Evolutionary conservation across 805 yeast genomes (phyloP).

Genomic region (Suhomyces sp.): DNA sequence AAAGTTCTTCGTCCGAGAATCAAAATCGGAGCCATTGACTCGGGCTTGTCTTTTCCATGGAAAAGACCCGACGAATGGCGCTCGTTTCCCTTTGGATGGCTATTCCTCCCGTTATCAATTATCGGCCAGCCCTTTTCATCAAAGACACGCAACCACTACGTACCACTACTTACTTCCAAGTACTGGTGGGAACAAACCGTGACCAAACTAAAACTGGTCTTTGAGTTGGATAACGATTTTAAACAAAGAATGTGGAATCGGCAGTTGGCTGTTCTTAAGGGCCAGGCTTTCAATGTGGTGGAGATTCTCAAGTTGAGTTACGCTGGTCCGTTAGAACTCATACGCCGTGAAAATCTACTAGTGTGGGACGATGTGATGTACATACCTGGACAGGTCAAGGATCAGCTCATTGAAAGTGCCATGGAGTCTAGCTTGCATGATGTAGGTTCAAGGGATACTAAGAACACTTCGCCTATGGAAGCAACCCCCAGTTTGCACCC

Average conservation of each 20-base stretch:
- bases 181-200: conserved; percentile 71
- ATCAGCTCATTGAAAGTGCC: conserved; percentile 38
- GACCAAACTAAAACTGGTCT: conserved; percentile 44
- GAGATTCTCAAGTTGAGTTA: conserved; percentile 55
- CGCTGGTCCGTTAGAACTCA: conserved; percentile 68
- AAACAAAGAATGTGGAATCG: conserved; percentile 63
- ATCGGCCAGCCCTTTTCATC: conserved; percentile 67
- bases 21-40: conserved; percentile 69
- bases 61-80: conserved; percentile 82
- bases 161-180: conserved; percentile 56
- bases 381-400: conserved; percentile 40
- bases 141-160: conserved; percentile 52
- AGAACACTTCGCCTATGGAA: not conserved
- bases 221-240: conserved; percentile 58
- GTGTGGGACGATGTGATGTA: conserved; percentile 62
- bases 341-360: conserved; percentile 53
- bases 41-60: conserved; percentile 77
- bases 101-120: conserved; percentile 58
- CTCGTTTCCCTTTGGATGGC: conserved; percentile 77
- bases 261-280: conserved; percentile 70
- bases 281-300: conserved; percentile 74
- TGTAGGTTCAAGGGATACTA: not conserved
- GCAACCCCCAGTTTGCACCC: not conserved
- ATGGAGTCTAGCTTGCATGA: conserved; percentile 31
- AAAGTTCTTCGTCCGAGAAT: conserved; percentile 33